These are phyloP conservation scores for Candida xyloterini DNA, from an alignment of 805 yeast genomes.

Conservation along the genomic window DNA sequence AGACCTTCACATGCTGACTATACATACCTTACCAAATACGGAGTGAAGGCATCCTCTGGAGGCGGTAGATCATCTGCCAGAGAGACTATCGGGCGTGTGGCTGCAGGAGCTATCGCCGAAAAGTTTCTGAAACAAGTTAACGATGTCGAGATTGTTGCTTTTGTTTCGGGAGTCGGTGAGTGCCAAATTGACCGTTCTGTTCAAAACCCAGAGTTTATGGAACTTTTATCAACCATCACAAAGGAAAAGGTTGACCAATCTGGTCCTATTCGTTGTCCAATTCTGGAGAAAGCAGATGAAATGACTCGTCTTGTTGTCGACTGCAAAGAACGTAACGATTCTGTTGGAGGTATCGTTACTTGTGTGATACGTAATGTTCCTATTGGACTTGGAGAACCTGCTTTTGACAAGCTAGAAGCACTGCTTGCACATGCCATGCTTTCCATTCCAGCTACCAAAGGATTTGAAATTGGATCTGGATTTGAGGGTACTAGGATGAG, in stretches of 20 bases:
- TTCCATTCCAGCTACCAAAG: slow-evolving; percentile 96
- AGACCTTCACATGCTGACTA: slow-evolving; percentile 98
- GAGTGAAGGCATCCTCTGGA: slow-evolving; percentile 90
- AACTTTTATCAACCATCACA: slow-evolving; percentile 70
- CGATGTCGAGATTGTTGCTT: slow-evolving; percentile 91
- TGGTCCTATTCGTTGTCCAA: slow-evolving; percentile 96
- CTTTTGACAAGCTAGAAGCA: slow-evolving; percentile 95
- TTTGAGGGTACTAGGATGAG: slow-evolving; percentile 85
- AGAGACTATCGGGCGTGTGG: slow-evolving; percentile 98
- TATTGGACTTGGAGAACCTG: slow-evolving; percentile 96
- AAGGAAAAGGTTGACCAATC: slow-evolving; percentile 83
- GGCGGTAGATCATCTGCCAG: slow-evolving; percentile 98
- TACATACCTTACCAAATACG: slow-evolving; percentile 88
- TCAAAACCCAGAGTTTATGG: slow-evolving; percentile 58
- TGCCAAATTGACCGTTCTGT: slow-evolving; percentile 75
- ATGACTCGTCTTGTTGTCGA: slow-evolving; percentile 88
- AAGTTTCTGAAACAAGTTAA: slow-evolving; percentile 74
- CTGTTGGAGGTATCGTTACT: slow-evolving; percentile 97
- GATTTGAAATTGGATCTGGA: slow-evolving; percentile 97
- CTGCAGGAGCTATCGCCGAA: slow-evolving; percentile 98
- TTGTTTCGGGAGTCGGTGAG: slow-evolving; percentile 89
- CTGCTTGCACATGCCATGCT: slow-evolving; percentile 95
- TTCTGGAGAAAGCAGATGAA: slow-evolving; percentile 58
- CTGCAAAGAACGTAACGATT: slow-evolving; percentile 81
- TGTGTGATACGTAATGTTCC: slow-evolving; percentile 95